These are phyloP conservation scores for Drechslera avenae DNA, from an alignment of 2,329 filamentous ascomycete species.

Conservation along the genomic window DNA sequence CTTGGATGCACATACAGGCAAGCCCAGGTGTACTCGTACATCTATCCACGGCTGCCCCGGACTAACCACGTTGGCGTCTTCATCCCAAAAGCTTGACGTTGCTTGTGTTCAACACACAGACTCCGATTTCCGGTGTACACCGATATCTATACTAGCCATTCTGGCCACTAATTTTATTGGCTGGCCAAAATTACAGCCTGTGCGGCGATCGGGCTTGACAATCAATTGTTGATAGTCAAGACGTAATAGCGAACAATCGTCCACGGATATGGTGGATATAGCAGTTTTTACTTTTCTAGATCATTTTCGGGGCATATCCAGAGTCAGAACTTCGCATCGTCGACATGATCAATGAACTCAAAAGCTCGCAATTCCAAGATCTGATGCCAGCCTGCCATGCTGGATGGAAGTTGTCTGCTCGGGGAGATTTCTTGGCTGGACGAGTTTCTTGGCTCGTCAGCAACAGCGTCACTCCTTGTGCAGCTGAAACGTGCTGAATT, in stretches of 20 bases:
- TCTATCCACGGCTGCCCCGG: background rate
- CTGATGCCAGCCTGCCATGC: background rate
- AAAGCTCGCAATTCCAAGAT: background rate
- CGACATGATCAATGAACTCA: background rate
- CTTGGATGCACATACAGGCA: background rate
- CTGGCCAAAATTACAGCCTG: background rate
- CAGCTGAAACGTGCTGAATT: too few relatives aligned
- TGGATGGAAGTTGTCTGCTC: background rate
- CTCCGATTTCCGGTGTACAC: background rate
- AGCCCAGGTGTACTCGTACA: background rate
- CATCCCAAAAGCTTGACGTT: conserved; percentile 1
- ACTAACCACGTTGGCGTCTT: background rate
- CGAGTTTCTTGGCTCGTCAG: background rate
- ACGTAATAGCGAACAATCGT: too few relatives aligned
- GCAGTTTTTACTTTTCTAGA: too few relatives aligned
- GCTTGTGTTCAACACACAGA: conserved; percentile 4
- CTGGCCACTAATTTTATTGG: background rate
- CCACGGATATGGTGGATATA: too few relatives aligned
- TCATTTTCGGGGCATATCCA: background rate
- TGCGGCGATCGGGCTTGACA: too few relatives aligned
- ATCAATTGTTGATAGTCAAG: too few relatives aligned
- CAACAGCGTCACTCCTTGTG: too few relatives aligned
- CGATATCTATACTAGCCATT: background rate
- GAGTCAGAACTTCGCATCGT: background rate
- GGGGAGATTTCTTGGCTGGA: background rate